Conservation (phyloP, 75 land plant species). For the Gnetum montanum region DNA sequence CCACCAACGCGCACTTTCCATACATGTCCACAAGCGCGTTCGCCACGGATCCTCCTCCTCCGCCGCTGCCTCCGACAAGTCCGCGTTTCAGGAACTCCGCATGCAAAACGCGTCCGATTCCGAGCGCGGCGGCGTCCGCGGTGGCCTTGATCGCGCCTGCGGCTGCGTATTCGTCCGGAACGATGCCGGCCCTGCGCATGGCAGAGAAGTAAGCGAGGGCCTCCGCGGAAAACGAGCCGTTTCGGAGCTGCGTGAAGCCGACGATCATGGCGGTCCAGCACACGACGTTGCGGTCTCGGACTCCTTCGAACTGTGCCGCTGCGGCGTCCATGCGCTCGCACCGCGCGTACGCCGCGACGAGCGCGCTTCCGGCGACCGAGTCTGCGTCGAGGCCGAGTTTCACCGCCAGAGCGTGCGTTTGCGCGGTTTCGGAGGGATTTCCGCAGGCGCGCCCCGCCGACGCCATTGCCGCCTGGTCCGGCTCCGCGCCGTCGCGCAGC, state of each 20-base stretch:
- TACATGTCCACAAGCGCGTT: too few species aligned
- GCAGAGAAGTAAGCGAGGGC: too few species aligned
- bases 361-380: not conserved
- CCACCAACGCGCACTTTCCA: too few species aligned
- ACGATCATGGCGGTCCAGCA: not conserved
- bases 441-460: constrained; percentile 52
- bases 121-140: too few species aligned
- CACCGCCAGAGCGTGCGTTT: constrained; percentile 35
- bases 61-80: too few species aligned
- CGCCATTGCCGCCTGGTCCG: constrained; percentile 42
- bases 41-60: too few species aligned
- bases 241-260: not conserved
- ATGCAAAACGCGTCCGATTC: too few species aligned
- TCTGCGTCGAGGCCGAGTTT: not conserved
- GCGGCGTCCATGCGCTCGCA: not conserved
- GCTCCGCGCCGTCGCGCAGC: constrained; percentile 18
- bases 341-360: not conserved
- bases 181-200: too few species aligned
- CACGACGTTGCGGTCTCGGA: not conserved
- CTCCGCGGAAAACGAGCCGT: too few species aligned
- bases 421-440: constrained; percentile 24
- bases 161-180: too few species aligned
- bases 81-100: too few species aligned
- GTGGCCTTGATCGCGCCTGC: too few species aligned
- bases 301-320: not conserved